Conservation (phyloP, 2,329 filamentous ascomycete species). For the Aspergillus sp. region DNA sequence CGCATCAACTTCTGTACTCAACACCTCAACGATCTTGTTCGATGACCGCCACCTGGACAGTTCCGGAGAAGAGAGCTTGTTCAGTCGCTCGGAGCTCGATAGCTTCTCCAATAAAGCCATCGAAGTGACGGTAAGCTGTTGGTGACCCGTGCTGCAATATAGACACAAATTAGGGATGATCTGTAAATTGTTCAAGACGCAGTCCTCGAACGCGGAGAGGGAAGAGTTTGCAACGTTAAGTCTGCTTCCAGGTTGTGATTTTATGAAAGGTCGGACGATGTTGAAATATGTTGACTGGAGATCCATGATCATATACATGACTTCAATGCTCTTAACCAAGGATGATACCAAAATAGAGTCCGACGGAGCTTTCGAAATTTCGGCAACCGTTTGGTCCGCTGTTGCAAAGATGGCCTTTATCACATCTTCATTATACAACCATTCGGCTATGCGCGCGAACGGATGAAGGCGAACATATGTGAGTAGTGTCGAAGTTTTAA, state of each 20-base stretch:
- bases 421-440: constrained; percentile 93
- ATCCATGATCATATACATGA: constrained; percentile 79
- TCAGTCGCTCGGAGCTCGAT: constrained; percentile 77
- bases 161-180: constrained; percentile 80
- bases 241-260: constrained; percentile 61
- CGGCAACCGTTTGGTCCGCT: constrained; percentile 71
- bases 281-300: constrained; percentile 90
- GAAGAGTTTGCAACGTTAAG: constrained; percentile 69
- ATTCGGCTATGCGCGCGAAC: constrained; percentile 93
- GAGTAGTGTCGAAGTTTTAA: constrained; percentile 71
- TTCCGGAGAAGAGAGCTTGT: constrained; percentile 65
- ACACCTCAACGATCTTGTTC: constrained; percentile 83
- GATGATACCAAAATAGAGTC: constrained; percentile 81
- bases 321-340: constrained; percentile 75
- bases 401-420: constrained; percentile 75
- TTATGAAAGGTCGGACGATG: constrained; percentile 77
- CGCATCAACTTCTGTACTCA: constrained; percentile 77
- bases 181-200: constrained; percentile 74
- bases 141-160: constrained; percentile 82
- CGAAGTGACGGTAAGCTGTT: constrained; percentile 75
- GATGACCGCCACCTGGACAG: constrained; percentile 64
- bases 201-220: constrained; percentile 89
- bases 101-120: constrained; percentile 82
- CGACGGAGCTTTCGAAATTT: constrained; percentile 69
- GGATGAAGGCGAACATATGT: constrained; percentile 86